A percentile compares a stretch with the other conserved stretches of the same genome.
phyloP scores from a whole-genome alignment of 768 basidiomycete genomes.

The Psilocybe subaeruginosa region DNA sequence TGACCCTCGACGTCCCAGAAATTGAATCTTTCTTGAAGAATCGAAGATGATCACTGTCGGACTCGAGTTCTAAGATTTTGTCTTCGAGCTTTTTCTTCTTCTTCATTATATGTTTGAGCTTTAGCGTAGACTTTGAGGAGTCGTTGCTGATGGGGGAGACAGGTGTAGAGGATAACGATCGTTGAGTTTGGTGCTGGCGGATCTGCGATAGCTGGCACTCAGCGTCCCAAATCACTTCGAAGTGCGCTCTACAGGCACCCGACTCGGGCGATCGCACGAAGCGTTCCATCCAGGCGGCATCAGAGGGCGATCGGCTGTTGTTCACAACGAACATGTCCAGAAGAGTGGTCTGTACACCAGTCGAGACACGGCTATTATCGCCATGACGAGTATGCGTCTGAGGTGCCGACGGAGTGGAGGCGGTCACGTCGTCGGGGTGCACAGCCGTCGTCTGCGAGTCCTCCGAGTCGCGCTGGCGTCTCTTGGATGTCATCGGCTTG shows the following conservation, averaged over 20 bases:
- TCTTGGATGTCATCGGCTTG: conserved; percentile 28
- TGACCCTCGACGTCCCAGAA: conserved; percentile 52
- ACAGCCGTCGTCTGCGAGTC: conserved; percentile 66
- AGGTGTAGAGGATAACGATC: neutral
- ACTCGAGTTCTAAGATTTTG: conserved; percentile 31
- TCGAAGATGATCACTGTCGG: conserved; percentile 21
- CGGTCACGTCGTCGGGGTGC: conserved; percentile 20
- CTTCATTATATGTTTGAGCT: conserved; percentile 45
- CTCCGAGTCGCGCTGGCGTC: conserved; percentile 61
- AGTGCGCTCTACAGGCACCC: conserved; percentile 33
- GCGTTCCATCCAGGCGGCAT: conserved; percentile 41
- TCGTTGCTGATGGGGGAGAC: neutral
- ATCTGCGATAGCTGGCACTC: conserved; percentile 31
- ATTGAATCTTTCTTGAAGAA: conserved; percentile 26
- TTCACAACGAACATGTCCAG: conserved; percentile 19
- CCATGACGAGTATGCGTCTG: conserved; percentile 3
- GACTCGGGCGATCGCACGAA: conserved; percentile 36
- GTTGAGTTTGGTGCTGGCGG: conserved; percentile 16
- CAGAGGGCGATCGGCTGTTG: conserved; percentile 6
- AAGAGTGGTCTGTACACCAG: conserved; percentile 32
- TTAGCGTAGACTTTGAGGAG: conserved; percentile 22
- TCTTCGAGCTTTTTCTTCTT: conserved; percentile 43
- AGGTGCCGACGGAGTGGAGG: conserved; percentile 2
- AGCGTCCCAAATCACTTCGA: conserved; percentile 29
- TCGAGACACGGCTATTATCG: conserved; percentile 17